Evolutionary conservation across 2,329 filamentous ascomycete species (phyloP).

Genomic region (Ophiostoma ulmi): DNA sequence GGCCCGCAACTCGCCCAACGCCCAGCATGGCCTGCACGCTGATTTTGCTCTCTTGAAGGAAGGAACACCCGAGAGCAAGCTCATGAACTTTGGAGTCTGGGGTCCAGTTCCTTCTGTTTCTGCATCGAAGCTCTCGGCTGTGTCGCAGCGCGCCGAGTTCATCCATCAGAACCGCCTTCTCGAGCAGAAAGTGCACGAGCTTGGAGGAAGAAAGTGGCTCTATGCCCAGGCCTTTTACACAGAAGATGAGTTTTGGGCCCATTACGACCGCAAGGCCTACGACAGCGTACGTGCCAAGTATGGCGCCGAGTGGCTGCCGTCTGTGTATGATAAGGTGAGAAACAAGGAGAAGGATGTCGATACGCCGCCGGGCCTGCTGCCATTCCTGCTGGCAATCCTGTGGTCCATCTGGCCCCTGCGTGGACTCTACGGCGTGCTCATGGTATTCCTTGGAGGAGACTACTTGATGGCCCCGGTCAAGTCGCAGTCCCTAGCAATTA

Average conservation of each 20-base stretch:
- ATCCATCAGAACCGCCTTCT: slow-evolving; percentile 54
- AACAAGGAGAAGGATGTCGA: slow-evolving; percentile 40
- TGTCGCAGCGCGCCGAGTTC: slow-evolving; percentile 41
- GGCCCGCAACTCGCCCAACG: slow-evolving; percentile 39
- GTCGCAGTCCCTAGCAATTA: background rate
- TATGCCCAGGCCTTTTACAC: slow-evolving; percentile 66
- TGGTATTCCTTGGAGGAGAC: slow-evolving; percentile 42
- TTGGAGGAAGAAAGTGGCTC: slow-evolving; percentile 63
- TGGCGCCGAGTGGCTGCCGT: slow-evolving; percentile 53
- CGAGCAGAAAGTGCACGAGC: slow-evolving; percentile 53
- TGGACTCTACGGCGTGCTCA: slow-evolving; percentile 45
- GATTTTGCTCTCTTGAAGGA: slow-evolving; percentile 39
- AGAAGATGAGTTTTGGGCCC: slow-evolving; percentile 62
- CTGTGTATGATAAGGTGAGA: slow-evolving; percentile 63
- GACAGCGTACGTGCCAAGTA: slow-evolving; percentile 55
- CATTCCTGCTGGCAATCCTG: slow-evolving; percentile 34
- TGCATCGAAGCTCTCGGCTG: slow-evolving; percentile 20
- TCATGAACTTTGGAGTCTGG: slow-evolving; percentile 63
- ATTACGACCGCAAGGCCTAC: slow-evolving; percentile 58
- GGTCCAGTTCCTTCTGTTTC: slow-evolving; percentile 36
- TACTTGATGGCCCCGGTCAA: slow-evolving; percentile 37
- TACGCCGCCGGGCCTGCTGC: slow-evolving; percentile 32
- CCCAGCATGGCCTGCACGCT: slow-evolving; percentile 45
- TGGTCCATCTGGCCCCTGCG: slow-evolving; percentile 41
- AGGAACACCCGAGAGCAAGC: slow-evolving; percentile 31